Percentiles rank a stretch among this genome's conserved stretches.
Evolutionary conservation across 805 yeast genomes (phyloP).

Genomic region (Tetrapisispora fleetii): DNA sequence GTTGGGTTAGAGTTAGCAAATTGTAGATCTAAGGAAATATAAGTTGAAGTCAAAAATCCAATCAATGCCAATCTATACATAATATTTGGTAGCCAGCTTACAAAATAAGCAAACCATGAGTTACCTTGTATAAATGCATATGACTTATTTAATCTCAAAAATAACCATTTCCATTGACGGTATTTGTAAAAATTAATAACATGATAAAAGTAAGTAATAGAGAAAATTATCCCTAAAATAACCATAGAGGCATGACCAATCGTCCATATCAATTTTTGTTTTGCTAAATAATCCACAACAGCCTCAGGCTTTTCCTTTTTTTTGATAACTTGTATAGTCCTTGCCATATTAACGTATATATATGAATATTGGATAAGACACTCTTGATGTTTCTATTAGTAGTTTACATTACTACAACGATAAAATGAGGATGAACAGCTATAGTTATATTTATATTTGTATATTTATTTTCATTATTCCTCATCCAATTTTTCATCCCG

Average conservation of each 20-base stretch:
- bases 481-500: no score
- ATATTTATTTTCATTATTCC: no score
- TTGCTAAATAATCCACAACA: constrained; percentile 15
- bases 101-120: constrained; percentile 16
- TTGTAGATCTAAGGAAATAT: constrained; percentile 45
- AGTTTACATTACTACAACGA: no score
- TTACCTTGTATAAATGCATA: constrained; percentile 13
- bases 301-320: constrained; percentile 15
- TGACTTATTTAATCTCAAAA: constrained; percentile 17
- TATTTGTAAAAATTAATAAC: constrained; percentile 21
- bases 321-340: constrained; percentile 19
- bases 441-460: no score
- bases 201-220: constrained; percentile 20
- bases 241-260: constrained; percentile 22
- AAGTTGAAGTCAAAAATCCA: constrained; percentile 46
- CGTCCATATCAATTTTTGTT: constrained; percentile 21
- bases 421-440: no score
- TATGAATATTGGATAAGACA: not conserved
- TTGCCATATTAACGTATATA: constrained; percentile 7
- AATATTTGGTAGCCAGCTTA: constrained; percentile 36
- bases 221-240: constrained; percentile 19
- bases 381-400: no score
- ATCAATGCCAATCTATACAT: constrained; percentile 45
- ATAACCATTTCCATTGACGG: constrained; percentile 28
- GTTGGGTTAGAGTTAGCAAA: constrained; percentile 55